Conservation (phyloP, 495 filamentous ascomycete genomes). For the Xylaria acuta region DNA sequence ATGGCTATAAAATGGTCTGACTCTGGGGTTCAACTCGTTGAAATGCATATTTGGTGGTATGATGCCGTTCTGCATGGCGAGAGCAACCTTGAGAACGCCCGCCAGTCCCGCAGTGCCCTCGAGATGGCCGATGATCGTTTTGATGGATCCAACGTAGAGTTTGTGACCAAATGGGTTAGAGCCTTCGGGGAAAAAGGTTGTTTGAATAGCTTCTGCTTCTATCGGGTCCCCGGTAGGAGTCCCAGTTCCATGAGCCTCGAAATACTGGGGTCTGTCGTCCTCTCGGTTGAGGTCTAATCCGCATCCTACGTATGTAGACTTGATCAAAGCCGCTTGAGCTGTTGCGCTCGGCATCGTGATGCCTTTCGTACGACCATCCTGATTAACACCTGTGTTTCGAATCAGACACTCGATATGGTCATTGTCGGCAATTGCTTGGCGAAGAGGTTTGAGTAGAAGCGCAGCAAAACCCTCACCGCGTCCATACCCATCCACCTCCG, state of each 20-base stretch:
- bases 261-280: constrained; percentile 40
- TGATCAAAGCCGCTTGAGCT: constrained; percentile 59
- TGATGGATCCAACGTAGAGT: constrained; percentile 59
- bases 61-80: constrained; percentile 56
- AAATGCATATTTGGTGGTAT: constrained; percentile 67
- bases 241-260: constrained; percentile 51
- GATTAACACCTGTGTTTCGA: constrained; percentile 58
- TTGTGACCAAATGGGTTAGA: background rate
- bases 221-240: constrained; percentile 47
- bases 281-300: constrained; percentile 48
- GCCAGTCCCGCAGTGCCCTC: constrained; percentile 60
- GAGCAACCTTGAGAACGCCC: constrained; percentile 61
- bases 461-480: constrained; percentile 63
- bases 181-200: background rate
- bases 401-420: constrained; percentile 65
- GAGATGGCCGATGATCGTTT: constrained; percentile 65
- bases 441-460: constrained; percentile 62
- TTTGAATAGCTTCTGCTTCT: constrained; percentile 37
- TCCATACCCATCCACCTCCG: constrained; percentile 64
- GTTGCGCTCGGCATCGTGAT: constrained; percentile 54
- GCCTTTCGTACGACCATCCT: constrained; percentile 55
- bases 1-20: constrained; percentile 48
- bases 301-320: constrained; percentile 50
- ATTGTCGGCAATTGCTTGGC: constrained; percentile 52
- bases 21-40: constrained; percentile 54